Evolutionary conservation across 2,329 filamentous ascomycete species (phyloP).

Genomic region (Zymoseptoria brevis): DNA sequence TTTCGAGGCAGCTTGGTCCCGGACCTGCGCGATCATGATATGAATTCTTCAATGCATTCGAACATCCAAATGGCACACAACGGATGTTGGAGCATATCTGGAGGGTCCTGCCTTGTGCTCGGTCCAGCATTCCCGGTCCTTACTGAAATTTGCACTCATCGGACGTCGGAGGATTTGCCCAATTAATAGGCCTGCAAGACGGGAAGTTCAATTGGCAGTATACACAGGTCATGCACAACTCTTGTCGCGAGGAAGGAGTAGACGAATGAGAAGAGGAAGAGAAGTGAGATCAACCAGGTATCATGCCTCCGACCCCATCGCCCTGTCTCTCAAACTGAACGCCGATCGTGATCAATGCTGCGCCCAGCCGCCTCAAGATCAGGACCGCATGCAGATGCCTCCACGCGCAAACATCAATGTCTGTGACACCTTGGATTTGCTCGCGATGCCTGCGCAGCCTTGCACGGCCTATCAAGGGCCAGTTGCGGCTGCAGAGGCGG

Average conservation of each 20-base stretch:
- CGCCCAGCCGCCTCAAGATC: neutral
- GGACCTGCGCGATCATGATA: too few species aligned
- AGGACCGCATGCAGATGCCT: neutral
- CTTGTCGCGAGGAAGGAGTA: neutral
- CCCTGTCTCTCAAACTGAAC: too few species aligned
- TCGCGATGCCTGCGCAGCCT: slow-evolving; percentile 8
- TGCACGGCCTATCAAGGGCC: slow-evolving; percentile 1
- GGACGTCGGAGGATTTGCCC: neutral
- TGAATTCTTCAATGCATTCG: too few species aligned
- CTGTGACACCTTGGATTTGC: slow-evolving; percentile 8
- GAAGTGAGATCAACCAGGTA: neutral
- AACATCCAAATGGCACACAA: too few species aligned
- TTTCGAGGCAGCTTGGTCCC: too few species aligned
- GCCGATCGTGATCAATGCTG: neutral
- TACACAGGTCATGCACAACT: neutral
- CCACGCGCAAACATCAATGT: slow-evolving; percentile 3
- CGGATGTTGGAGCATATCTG: too few species aligned
- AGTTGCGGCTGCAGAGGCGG: slow-evolving; percentile 8
- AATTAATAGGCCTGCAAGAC: neutral
- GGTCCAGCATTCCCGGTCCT: neutral
- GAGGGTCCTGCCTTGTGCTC: neutral
- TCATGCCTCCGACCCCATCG: too few species aligned
- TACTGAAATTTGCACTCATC: neutral
- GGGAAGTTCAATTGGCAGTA: neutral
- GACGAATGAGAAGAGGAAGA: neutral